A percentile compares a stretch with the other conserved stretches of the same genome.
Evolutionary conservation across 139 green algal species (phyloP).

Genomic region (Picochlorum sp.): DNA sequence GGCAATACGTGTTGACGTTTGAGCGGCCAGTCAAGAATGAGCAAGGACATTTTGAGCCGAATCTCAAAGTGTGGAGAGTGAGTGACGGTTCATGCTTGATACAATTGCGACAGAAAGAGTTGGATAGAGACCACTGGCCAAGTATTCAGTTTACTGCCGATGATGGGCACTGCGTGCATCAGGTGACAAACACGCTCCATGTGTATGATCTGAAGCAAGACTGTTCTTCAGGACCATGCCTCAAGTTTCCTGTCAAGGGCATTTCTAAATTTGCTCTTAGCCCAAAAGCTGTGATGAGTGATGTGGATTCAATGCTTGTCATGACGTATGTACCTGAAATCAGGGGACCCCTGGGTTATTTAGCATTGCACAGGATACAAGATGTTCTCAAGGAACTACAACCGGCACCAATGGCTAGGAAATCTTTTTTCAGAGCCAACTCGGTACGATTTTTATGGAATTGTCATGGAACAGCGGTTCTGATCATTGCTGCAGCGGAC

Average conservation of each 20-base stretch:
- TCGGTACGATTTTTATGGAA: slow-evolving; percentile 54
- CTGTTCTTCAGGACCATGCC: slow-evolving; percentile 26
- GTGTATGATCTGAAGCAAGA: slow-evolving; percentile 57
- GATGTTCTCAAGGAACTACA: neutral
- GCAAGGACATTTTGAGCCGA: slow-evolving; percentile 17
- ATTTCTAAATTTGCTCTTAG: slow-evolving; percentile 46
- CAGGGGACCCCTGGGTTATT: slow-evolving; percentile 62
- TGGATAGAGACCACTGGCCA: slow-evolving; percentile 69
- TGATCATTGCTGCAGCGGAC: slow-evolving; percentile 74
- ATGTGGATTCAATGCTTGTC: neutral
- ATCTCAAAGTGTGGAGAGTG: slow-evolving; percentile 53
- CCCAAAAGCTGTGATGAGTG: slow-evolving; percentile 8
- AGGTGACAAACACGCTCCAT: slow-evolving; percentile 81
- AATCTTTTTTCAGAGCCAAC: slow-evolving; percentile 30
- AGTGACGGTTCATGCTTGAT: slow-evolving; percentile 27
- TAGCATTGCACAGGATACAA: slow-evolving; percentile 44
- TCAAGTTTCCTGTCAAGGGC: slow-evolving; percentile 56
- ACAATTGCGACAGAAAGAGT: slow-evolving; percentile 46
- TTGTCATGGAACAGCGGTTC: slow-evolving; percentile 46
- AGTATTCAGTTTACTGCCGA: slow-evolving; percentile 64
- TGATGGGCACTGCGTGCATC: slow-evolving; percentile 49
- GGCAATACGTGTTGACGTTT: slow-evolving; percentile 49
- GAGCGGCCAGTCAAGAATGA: slow-evolving; percentile 43
- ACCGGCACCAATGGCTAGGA: slow-evolving; percentile 7
- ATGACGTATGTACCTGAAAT: slow-evolving; percentile 58